These are phyloP conservation scores for Stromatinia cepivora DNA, from an alignment of 2,329 filamentous ascomycete genomes.

Conservation along the genomic window DNA sequence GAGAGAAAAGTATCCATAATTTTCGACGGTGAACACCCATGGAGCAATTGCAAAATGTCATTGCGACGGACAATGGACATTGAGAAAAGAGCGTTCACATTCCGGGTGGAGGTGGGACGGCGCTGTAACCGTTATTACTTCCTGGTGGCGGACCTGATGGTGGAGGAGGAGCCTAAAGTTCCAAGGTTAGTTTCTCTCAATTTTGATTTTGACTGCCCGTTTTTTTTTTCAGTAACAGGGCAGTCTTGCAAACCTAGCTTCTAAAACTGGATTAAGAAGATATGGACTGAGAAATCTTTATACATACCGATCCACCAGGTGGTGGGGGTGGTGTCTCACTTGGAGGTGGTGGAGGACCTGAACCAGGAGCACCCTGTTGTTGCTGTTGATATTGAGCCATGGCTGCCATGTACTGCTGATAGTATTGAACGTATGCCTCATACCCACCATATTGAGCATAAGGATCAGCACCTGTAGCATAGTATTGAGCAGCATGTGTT, in stretches of 20 bases:
- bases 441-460: conserved; percentile 93
- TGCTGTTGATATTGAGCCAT: conserved; percentile 52
- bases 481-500: conserved; percentile 83
- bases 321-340: conserved; percentile 56
- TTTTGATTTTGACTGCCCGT: not conserved
- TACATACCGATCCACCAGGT: conserved; percentile 49
- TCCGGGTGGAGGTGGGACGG: conserved; percentile 56
- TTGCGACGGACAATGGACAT: not conserved
- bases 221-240: too few species aligned
- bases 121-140: conserved; percentile 55
- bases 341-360: conserved; percentile 56
- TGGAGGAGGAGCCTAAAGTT: conserved; percentile 54
- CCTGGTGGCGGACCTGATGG: conserved; percentile 56
- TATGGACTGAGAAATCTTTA: conserved; percentile 2
- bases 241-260: conserved; percentile 9
- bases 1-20: conserved; percentile 19
- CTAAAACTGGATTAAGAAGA: conserved; percentile 11
- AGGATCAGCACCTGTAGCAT: conserved; percentile 66
- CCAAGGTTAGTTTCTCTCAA: conserved; percentile 23
- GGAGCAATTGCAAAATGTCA: not conserved
- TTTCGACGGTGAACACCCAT: not conserved
- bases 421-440: conserved; percentile 71
- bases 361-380: conserved; percentile 44
- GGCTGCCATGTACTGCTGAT: conserved; percentile 67
- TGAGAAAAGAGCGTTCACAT: conserved; percentile 40